These are phyloP conservation scores for Crithidia mellificae DNA, from an alignment of 208 protist species.

Conservation along the genomic window DNA sequence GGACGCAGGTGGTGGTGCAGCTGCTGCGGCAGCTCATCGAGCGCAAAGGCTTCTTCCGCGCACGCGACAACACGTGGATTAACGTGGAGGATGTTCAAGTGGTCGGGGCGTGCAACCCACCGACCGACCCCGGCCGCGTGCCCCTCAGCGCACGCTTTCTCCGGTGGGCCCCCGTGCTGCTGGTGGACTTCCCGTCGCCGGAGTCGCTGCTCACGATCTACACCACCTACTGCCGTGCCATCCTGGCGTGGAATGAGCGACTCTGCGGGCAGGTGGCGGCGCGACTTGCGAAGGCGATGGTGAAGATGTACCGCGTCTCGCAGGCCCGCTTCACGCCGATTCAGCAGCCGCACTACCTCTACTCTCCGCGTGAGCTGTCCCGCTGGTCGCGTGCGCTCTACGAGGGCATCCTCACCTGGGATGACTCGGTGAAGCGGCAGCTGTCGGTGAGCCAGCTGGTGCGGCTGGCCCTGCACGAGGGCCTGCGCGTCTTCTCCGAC, in stretches of 20 bases:
- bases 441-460: slow-evolving; percentile 71
- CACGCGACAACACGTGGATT: slow-evolving; percentile 93
- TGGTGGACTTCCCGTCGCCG: slow-evolving; percentile 98
- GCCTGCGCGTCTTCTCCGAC: slow-evolving; percentile 96
- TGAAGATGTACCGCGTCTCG: slow-evolving; percentile 94
- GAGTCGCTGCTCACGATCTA: slow-evolving; percentile 98
- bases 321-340: slow-evolving; percentile 94
- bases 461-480: slow-evolving; percentile 97
- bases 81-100: slow-evolving; percentile 95
- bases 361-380: slow-evolving; percentile 98
- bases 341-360: slow-evolving; percentile 98
- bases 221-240: slow-evolving; percentile 96
- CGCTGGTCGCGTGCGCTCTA: slow-evolving; percentile 98
- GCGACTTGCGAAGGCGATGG: slow-evolving; percentile 93
- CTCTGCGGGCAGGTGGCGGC: slow-evolving; percentile 41
- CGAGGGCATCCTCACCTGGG: slow-evolving; percentile 90
- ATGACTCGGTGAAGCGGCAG: slow-evolving; percentile 39
- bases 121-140: slow-evolving; percentile 98
- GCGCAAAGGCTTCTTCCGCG: slow-evolving; percentile 96
- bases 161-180: slow-evolving; percentile 96
- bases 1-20: slow-evolving; percentile 98
- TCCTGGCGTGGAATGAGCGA: slow-evolving; percentile 70
- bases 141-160: slow-evolving; percentile 96
- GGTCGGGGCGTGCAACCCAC: slow-evolving; percentile 97
- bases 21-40: slow-evolving; percentile 99